phyloP scores from a whole-genome alignment of 2,329 filamentous ascomycete species.

The Cadophora gregata region DNA sequence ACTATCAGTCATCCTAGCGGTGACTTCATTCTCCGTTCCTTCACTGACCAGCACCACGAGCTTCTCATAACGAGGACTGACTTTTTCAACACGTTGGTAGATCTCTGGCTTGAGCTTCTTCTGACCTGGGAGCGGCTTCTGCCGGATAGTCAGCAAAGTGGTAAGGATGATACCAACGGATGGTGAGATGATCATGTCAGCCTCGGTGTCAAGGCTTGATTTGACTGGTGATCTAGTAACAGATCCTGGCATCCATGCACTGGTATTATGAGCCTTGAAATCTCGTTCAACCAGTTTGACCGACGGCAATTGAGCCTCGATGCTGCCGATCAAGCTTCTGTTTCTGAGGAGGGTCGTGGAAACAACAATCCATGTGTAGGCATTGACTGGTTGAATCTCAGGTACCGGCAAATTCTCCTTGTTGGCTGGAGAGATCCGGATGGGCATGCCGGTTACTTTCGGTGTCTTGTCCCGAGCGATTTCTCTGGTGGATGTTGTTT shows the following conservation, averaged over 20 bases:
- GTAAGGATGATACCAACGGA: conserved; percentile 72
- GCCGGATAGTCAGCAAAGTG: conserved; percentile 73
- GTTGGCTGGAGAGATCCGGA: conserved; percentile 28
- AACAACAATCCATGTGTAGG: conserved; percentile 54
- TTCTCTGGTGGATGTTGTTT: not conserved
- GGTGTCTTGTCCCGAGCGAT: not conserved
- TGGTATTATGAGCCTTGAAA: conserved; percentile 51
- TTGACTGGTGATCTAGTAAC: conserved; percentile 45
- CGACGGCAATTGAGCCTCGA: conserved; percentile 56
- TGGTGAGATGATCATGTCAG: conserved; percentile 76
- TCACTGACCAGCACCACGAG: conserved; percentile 74
- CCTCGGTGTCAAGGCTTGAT: conserved; percentile 58
- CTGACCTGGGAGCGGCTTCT: conserved; percentile 69
- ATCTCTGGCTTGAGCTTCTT: conserved; percentile 55
- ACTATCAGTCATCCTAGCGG: conserved; percentile 37
- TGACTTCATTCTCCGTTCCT: conserved; percentile 51
- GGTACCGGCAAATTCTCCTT: conserved; percentile 32
- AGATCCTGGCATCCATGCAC: conserved; percentile 45
- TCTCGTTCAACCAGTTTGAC: conserved; percentile 66
- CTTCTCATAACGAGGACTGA: conserved; percentile 67
- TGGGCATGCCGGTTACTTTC: conserved; percentile 6
- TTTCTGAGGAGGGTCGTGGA: conserved; percentile 54
- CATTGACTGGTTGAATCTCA: conserved; percentile 25
- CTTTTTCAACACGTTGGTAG: conserved; percentile 58
- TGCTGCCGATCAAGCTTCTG: conserved; percentile 54